These are phyloP conservation scores for Biscogniauxia marginata DNA, from an alignment of 2,329 filamentous ascomycete genomes.

Conservation along the genomic window DNA sequence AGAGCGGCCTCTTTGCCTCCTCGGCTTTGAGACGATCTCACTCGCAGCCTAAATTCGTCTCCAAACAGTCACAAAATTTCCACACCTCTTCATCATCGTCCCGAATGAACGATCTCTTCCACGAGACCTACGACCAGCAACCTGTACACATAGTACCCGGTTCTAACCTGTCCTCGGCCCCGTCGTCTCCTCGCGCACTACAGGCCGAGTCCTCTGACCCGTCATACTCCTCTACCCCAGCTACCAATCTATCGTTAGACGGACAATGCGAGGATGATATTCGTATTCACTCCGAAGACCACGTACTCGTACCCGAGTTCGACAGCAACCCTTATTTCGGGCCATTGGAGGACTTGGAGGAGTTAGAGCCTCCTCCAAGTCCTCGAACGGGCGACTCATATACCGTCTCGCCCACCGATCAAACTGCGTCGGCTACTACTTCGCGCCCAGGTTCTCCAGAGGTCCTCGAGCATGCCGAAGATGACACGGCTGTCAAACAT, in stretches of 20 bases:
- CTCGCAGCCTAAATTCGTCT: slow-evolving; percentile 57
- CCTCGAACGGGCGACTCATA: slow-evolving; percentile 51
- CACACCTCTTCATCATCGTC: slow-evolving; percentile 46
- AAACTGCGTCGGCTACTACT: slow-evolving; percentile 49
- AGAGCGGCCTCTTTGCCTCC: slow-evolving; percentile 55
- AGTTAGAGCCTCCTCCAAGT: slow-evolving; percentile 50
- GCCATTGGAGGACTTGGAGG: slow-evolving; percentile 47
- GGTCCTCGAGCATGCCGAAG: slow-evolving; percentile 62
- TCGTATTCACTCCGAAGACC: slow-evolving; percentile 46
- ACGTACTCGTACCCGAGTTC: slow-evolving; percentile 46
- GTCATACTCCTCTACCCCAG: slow-evolving; percentile 62
- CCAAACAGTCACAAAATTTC: slow-evolving; percentile 40
- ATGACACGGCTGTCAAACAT: slow-evolving; percentile 73
- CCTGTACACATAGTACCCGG: slow-evolving; percentile 36
- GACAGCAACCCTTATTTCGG: slow-evolving; percentile 48
- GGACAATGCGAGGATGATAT: slow-evolving; percentile 52
- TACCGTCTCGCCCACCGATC: slow-evolving; percentile 52
- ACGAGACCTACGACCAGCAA: slow-evolving; percentile 39
- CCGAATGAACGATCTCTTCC: slow-evolving; percentile 47
- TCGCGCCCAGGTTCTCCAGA: slow-evolving; percentile 59
- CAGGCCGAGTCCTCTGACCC: slow-evolving; percentile 54
- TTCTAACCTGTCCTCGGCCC: slow-evolving; percentile 51
- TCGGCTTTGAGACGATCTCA: slow-evolving; percentile 57
- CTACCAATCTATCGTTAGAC: slow-evolving; percentile 61
- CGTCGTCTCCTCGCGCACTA: slow-evolving; percentile 55